Evolutionary conservation across 306 rosid species (phyloP).

Genomic region (Vigna trinervia): DNA sequence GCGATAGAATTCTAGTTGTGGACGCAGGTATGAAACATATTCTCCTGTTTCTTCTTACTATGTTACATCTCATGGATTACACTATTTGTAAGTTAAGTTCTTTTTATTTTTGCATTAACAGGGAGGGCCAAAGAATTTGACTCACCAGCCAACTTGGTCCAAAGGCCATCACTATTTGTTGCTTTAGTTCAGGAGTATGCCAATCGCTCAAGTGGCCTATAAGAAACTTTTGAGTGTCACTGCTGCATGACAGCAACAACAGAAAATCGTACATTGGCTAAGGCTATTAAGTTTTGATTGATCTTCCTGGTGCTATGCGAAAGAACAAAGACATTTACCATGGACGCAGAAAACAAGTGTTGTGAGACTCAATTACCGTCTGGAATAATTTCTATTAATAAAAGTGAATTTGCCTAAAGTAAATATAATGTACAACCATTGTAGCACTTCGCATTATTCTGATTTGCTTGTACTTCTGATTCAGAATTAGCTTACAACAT

Average conservation of each 20-base stretch:
- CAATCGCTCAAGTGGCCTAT: conserved; percentile 73
- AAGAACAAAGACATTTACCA: neutral
- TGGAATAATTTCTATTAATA: conserved; percentile 25
- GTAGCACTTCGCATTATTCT: conserved; percentile 15
- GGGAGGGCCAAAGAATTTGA: conserved; percentile 89
- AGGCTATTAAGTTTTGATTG: conserved; percentile 7
- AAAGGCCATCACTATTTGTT: conserved; percentile 75
- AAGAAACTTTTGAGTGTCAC: conserved; percentile 26
- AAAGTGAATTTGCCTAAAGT: conserved; percentile 3
- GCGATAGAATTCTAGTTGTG: conserved; percentile 77
- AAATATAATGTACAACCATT: neutral
- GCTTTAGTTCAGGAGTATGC: conserved; percentile 94
- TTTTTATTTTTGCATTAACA: conserved; percentile 34
- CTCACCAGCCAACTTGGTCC: conserved; percentile 73
- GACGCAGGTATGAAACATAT: conserved; percentile 68
- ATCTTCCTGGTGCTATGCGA: neutral
- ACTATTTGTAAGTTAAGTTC: neutral
- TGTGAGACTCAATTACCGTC: conserved; percentile 8
- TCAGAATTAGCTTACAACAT: neutral
- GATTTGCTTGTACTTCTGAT: neutral
- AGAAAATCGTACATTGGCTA: neutral
- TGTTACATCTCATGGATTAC: neutral
- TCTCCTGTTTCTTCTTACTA: neutral
- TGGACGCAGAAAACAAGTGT: conserved; percentile 8
- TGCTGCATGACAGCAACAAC: neutral